phyloP scores from a whole-genome alignment of 192 early-diverging fungal species.

The Mortierella alpina region DNA sequence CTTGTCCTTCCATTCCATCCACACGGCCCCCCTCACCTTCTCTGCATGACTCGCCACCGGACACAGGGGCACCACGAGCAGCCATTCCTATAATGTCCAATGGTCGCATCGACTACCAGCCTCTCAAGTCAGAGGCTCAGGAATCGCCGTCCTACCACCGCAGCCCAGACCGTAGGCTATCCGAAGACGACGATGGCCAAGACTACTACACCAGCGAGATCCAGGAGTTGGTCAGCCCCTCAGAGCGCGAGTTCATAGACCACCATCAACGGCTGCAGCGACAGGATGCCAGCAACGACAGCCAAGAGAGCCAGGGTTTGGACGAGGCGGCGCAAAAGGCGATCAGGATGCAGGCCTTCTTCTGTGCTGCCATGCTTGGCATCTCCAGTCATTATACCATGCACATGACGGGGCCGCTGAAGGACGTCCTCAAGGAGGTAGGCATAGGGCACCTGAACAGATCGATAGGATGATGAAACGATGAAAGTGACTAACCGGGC shows the following conservation, averaged over 20 bases:
- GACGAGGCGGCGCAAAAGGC: constrained; percentile 20
- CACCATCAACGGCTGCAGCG: constrained; percentile 3
- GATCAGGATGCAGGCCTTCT: constrained; percentile 38
- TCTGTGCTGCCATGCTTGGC: constrained; percentile 53
- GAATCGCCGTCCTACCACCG: constrained; percentile 17
- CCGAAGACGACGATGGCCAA: constrained; percentile 16
- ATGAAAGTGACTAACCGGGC: not conserved
- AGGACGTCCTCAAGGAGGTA: constrained; percentile 83
- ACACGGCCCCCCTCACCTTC: not conserved
- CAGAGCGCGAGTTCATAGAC: constrained; percentile 20
- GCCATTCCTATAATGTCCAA: constrained; percentile 20
- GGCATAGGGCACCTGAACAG: constrained; percentile 11
- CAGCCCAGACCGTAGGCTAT: too few relatives aligned
- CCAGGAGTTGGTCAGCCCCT: constrained; percentile 28
- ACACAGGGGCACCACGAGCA: not conserved
- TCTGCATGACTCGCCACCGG: not conserved
- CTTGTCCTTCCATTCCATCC: not conserved
- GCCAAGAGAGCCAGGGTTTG: constrained; percentile 8
- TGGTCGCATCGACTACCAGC: constrained; percentile 45
- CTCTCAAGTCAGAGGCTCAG: constrained; percentile 9
- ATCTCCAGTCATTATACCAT: constrained; percentile 81
- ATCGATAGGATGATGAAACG: constrained; percentile 66
- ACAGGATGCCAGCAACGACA: not conserved
- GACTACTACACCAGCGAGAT: constrained; percentile 19
- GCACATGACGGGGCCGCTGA: constrained; percentile 79